Base-by-base conservation (phyloP, 108 stramenopile genomes). In the Discostella stelligeroides region DNA sequence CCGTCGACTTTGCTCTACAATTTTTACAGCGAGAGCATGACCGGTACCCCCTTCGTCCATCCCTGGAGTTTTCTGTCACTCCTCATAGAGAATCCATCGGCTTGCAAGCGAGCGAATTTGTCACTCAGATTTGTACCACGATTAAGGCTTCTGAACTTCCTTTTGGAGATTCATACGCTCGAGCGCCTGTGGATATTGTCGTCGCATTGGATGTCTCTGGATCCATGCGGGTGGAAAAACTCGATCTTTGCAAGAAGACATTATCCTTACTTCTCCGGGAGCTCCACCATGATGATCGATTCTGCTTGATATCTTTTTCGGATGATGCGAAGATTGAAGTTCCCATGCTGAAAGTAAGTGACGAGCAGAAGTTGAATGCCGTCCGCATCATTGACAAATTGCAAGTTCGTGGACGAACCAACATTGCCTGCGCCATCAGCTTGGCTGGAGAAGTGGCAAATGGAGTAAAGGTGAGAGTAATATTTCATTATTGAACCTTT, bases 241-340 rank as follows among this genome's bases (percentile, higher is more conserved):
- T 90, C 5, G 68, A 76, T 24, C 67, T 87, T 4, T 90, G 89
- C 71, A 87, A 88, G 60, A 80, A 75, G 23, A 90, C 86, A 11
- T 71, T 82, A 46, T 37, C 63, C 29, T 25, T 86, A 42, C 58
- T 90, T 0, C 41, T 86, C 5, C 60, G 73, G 14, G 78, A 81
- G 45, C 78, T 90, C 21, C 55, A 66, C 13, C 60, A 87, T 34
- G 51, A 75, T 5, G 89, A 90, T 65, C 75, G 86, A 17, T 82
- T 90, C 58, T 83, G 83, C 11, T 62, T 90, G 37, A 72, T 87
- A 25, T 66, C 79, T 6, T 90, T 86, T 62, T 59, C 54, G 18
- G 64, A 75, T 27, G 72, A 76, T 20, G 85, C 81, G 21, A 76
- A 61, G 42, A 66, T 82, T 28, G 79, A 79, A 65, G 50, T 85